Evolutionary conservation across 768 basidiomycete species (phyloP), one percentile per base, ranked within the genome.

Genomic region (Sutorius australiensis): DNA sequence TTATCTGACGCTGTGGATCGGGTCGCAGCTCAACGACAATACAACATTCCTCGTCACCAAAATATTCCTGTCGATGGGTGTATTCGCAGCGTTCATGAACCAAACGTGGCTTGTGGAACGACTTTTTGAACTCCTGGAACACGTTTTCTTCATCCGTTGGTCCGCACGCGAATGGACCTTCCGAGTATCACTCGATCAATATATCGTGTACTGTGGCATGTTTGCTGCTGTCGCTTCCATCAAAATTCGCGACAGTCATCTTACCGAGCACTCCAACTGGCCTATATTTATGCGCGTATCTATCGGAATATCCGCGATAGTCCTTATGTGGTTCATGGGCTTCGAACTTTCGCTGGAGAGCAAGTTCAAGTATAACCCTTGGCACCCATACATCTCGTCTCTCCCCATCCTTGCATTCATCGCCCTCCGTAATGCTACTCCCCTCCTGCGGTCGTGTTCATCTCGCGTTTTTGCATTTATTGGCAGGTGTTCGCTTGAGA

Each of bases 161-260:
- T 89, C 88, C 6, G 84, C 90, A 7, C 76, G 72, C 17, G 93
- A 97, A 71, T 95, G 91, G 92, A 72, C 76, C 7, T 97, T 97
- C 80, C 85, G 93, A 37, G 86, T 92, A 62, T 85, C 80, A 17
- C 83, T 95, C 54, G 93, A 97, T 72, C 75, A 92, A 45, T 95
- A 86, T 79, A 88, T 94, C 61, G 89, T 91, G 16, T 95, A 92
- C 72, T 76, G 79, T 34, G 93, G 93, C 41, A 92, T 94, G 89
- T 71, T 94, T 59, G 71, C 82, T 21, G 84, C 93, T 1, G 71
- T 92, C 50, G 79, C 77, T 3, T 79, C 77, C 65, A 83, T 88
- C 74, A 95, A 91, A 71, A 72, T 84, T 54, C 86, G 86, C 27
- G 89, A 93, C 56, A 67, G 78, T 60, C 80, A 81, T 30, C 64